A percentile compares a stretch with the other conserved stretches of the same genome.
phyloP scores from a whole-genome alignment of 2,329 filamentous ascomycete species.

The Ilyonectria robusta region DNA sequence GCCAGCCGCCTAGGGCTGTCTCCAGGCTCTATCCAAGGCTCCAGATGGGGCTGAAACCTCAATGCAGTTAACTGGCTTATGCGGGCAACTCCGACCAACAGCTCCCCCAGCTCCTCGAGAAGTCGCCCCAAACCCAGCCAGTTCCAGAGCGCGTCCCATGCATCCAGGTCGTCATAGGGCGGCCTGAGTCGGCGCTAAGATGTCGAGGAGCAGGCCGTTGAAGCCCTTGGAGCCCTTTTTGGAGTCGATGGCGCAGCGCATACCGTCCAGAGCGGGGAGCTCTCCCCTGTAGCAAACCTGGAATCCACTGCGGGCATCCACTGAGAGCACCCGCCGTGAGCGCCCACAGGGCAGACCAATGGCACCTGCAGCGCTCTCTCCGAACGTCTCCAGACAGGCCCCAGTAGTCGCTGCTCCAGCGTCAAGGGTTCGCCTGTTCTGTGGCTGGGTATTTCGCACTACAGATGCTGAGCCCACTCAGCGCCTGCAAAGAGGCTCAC shows the following conservation, averaged over 20 bases:
- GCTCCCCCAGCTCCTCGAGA: constrained; percentile 18
- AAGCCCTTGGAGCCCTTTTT: background rate
- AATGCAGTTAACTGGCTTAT: constrained; percentile 36
- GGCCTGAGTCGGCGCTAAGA: constrained; percentile 11
- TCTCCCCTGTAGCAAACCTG: constrained; percentile 8
- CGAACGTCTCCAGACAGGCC: constrained; percentile 23
- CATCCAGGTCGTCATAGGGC: constrained; percentile 24
- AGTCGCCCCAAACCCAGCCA: constrained; percentile 5
- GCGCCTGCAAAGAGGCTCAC: constrained; percentile 9
- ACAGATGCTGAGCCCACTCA: constrained; percentile 4
- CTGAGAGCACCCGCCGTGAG: constrained; percentile 19
- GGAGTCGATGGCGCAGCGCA: constrained; percentile 17
- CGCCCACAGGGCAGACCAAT: constrained; percentile 45
- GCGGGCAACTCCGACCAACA: constrained; percentile 15
- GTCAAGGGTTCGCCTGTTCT: constrained; percentile 40
- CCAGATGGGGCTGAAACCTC: constrained; percentile 45
- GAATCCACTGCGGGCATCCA: constrained; percentile 3
- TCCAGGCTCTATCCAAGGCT: constrained; percentile 17
- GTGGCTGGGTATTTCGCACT: constrained; percentile 39
- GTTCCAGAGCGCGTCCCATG: constrained; percentile 17
- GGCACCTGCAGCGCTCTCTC: constrained; percentile 28
- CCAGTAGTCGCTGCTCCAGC: constrained; percentile 40
- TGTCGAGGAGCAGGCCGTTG: constrained; percentile 6
- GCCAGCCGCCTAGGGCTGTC: constrained; percentile 13
- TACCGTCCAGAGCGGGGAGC: constrained; percentile 16